Base-by-base conservation (phyloP, 768 basidiomycete genomes). In the Suillus brevipes region DNA sequence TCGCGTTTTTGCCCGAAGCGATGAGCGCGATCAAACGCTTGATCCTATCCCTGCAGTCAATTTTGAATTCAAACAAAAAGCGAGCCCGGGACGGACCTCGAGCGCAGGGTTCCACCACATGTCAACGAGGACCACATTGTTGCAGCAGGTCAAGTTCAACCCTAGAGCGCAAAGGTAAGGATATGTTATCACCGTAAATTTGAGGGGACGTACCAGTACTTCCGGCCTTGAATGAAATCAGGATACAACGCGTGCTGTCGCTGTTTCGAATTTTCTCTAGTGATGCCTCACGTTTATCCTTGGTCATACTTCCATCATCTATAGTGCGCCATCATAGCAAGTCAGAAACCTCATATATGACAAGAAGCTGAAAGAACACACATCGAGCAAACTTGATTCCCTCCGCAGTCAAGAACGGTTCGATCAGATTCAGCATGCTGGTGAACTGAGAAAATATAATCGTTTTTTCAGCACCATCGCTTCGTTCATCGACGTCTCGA, bases 371-470 rank as follows among this genome's bases (percentile, higher is more conserved):
- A 49, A 25, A 43, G 23, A 14, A 86, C 95, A 80, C 73, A 97
- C 97, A 99, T 73, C 95, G 86, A 36, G 91, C 91, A 73, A 85
- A 96, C 66, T 84, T 83, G 69, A 95, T 81, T 0, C 87, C 86
- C 14, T 83, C 80, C 3, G 85, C 83, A 36, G 79, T 80, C 76
- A 99, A 80, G 78, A 97, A 97, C 0, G 90, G 91, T 77, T 96
- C 87, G 53, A 97, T 83, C 63, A 98, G 73, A 74, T 96, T 88
- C 66, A 99, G 79, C 91, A 93, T 88, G 61, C 84, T 83, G 1
- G 97, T 98, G 67, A 94, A 94, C 72, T 97, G 96, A 0, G 94
- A 95, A 74, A 98, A 99, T 25, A 99, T 88, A 67, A 99, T 99
- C 0, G 95, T 97, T 84, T 98, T 99, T 73, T 97, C 94, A 66